Conservation (phyloP, 306 rosid genomes). For the Calophaca sinica region DNA sequence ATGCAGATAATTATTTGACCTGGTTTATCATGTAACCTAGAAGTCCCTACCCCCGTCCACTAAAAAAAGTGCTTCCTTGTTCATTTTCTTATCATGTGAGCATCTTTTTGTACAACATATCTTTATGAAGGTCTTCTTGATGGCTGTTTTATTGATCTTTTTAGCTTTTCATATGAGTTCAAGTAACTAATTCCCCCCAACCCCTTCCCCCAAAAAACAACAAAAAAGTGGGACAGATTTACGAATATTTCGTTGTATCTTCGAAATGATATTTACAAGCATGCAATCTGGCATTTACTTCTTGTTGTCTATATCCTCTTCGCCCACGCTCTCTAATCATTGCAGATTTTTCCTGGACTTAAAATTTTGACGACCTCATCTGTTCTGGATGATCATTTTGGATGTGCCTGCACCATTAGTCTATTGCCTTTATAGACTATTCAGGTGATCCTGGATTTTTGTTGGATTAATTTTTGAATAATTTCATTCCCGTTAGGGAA, state of each 20-base stretch:
- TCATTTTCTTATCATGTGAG: constrained; percentile 3
- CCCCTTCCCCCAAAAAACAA: background rate
- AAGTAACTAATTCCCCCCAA: background rate
- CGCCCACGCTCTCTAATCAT: background rate
- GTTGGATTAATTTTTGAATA: constrained; percentile 5
- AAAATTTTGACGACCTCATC: constrained; percentile 15
- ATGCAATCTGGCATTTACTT: background rate
- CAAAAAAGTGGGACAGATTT: background rate
- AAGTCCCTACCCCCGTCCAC: background rate
- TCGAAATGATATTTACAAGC: constrained; percentile 31
- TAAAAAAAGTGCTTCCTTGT: background rate
- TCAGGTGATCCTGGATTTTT: background rate
- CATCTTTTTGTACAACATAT: background rate
- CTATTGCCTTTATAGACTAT: background rate
- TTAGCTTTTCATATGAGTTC: background rate
- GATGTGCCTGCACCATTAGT: constrained; percentile 1
- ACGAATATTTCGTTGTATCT: background rate
- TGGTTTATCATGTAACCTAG: background rate
- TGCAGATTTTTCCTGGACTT: background rate
- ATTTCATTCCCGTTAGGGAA: constrained; percentile 5
- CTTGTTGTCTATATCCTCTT: background rate
- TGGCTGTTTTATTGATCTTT: background rate
- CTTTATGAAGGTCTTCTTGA: background rate
- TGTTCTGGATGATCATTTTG: constrained; percentile 22
- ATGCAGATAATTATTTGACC: background rate